Percentiles rank a stretch among this genome's conserved stretches.
Conservation (phyloP, 768 basidiomycete species). For the Phanerodontia chrysosporium region DNA sequence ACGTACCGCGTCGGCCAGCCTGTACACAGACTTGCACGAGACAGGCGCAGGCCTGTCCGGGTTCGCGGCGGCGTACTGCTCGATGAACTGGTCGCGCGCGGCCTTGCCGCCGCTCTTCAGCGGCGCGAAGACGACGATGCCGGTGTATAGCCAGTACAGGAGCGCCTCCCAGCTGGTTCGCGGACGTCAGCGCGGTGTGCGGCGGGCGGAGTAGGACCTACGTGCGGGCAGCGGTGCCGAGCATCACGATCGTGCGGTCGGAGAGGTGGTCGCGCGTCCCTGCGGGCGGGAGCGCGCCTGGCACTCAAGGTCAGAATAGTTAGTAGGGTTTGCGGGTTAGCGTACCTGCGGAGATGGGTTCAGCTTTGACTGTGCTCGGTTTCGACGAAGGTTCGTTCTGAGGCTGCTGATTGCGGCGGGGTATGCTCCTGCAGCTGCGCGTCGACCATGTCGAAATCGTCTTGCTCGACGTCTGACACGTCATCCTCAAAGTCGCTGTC, state of each 20-base stretch:
- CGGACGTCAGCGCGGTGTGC: neutral
- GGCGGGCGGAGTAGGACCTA: neutral
- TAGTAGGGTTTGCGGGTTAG: neutral
- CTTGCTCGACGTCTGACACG: constrained; percentile 4
- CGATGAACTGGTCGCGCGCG: neutral
- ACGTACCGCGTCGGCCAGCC: constrained; percentile 8
- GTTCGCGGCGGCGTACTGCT: neutral
- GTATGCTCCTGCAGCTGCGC: neutral
- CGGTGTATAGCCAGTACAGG: constrained; percentile 16
- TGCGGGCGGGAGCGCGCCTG: neutral
- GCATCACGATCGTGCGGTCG: constrained; percentile 9
- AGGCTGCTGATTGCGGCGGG: neutral
- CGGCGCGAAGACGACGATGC: constrained; percentile 8
- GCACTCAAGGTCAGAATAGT: neutral
- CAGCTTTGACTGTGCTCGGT: neutral
- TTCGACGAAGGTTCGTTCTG: neutral
- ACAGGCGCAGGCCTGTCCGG: neutral
- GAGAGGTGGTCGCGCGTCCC: neutral
- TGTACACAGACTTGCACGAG: constrained; percentile 10
- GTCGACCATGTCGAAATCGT: constrained; percentile 9
- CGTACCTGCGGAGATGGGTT: neutral
- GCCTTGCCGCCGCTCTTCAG: neutral
- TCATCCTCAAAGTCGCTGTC: constrained; percentile 15
- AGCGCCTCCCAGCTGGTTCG: constrained; percentile 13
- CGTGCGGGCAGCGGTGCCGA: constrained; percentile 10